phyloP scores from a whole-genome alignment of 2,329 filamentous ascomycete species.

The Periconia sp. region DNA sequence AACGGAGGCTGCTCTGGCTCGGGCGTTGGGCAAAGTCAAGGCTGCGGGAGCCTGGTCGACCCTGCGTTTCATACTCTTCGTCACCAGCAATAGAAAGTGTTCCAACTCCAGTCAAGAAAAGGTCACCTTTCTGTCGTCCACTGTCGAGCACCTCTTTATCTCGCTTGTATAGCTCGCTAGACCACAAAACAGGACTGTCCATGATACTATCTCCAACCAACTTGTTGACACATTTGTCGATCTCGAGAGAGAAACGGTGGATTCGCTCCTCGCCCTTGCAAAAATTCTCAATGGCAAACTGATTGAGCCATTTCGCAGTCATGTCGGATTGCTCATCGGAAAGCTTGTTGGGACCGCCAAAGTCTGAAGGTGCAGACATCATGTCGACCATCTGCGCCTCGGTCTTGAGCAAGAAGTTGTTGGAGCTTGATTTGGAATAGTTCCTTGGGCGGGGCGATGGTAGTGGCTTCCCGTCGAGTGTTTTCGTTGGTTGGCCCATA shows the following conservation, averaged over 20 bases:
- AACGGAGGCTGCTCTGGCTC: slow-evolving; percentile 60
- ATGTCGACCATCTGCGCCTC: slow-evolving; percentile 87
- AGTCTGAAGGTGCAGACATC: slow-evolving; percentile 76
- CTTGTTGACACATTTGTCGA: slow-evolving; percentile 82
- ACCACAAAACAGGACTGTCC: slow-evolving; percentile 87
- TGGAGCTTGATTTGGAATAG: slow-evolving; percentile 49
- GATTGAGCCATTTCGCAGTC: slow-evolving; percentile 78
- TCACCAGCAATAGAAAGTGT: slow-evolving; percentile 53
- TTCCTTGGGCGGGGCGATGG: slow-evolving; percentile 45
- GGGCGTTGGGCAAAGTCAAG: slow-evolving; percentile 54
- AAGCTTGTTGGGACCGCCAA: slow-evolving; percentile 91
- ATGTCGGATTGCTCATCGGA: slow-evolving; percentile 93
- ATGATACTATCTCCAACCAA: slow-evolving; percentile 81
- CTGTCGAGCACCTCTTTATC: slow-evolving; percentile 67
- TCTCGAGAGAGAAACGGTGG: slow-evolving; percentile 88
- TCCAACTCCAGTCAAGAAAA: slow-evolving; percentile 50
- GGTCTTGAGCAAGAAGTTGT: slow-evolving; percentile 71
- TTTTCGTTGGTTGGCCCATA: slow-evolving; percentile 67
- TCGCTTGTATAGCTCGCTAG: slow-evolving; percentile 81
- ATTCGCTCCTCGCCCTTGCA: slow-evolving; percentile 94
- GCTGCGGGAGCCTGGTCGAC: slow-evolving; percentile 41
- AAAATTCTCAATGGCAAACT: slow-evolving; percentile 84
- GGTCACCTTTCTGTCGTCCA: slow-evolving; percentile 52
- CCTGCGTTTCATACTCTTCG: slow-evolving; percentile 47
- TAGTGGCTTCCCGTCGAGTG: slow-evolving; percentile 42